Evolutionary conservation across 139 green algal genomes (phyloP), one percentile per base, ranked within the genome.

Genomic region (Gonium pectorale): DNA sequence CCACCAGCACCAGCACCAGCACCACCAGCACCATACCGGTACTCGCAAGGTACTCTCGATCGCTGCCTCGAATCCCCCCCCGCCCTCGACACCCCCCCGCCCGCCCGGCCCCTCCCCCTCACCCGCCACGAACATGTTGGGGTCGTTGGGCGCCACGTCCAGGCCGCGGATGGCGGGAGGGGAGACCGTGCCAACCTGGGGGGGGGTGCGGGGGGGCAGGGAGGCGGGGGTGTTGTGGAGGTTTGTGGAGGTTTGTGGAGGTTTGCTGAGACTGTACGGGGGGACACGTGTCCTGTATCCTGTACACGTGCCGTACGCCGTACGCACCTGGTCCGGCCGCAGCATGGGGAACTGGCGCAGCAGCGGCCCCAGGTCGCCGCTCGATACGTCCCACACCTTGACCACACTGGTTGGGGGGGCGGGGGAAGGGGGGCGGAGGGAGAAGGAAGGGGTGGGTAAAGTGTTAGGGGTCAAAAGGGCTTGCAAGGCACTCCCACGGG

Each of bases 321-420:
- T 37, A 2, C 62, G 13, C 60, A 86, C 59, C 67, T 89, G 85
- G 59, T 89, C 41, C 5, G 87, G 75, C 8, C 70, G 60, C 24
- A 93, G 71, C 72, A 91, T 67, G 15, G 87, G 82, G 35, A 93
- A 75, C 19, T 86, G 86, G 69, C 87, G 80, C 69, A 94, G 70
- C 26, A 69, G 26, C 7, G 86, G 52, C 5, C 90, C 90, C n/a
- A 93, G 84, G 74, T 90, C 85, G 0, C 91, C 90, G 1, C 59
- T 64, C 0, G 86, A 90, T n/a, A 93, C 86, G 73, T 94, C 89
- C 92, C 92, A 95, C 72, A 84, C n/a, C 24, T 46, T 62, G 27
- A 84, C 78, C 38, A 74, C 78, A 41, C 78, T 84, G 67, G n/a
- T 21, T 13, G 24, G 22, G n/a, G 64, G 35, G 59, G 9, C 2